phyloP scores from a whole-genome alignment of 1,139 yeast genomes.

The Geotrichum klebahnii region DNA sequence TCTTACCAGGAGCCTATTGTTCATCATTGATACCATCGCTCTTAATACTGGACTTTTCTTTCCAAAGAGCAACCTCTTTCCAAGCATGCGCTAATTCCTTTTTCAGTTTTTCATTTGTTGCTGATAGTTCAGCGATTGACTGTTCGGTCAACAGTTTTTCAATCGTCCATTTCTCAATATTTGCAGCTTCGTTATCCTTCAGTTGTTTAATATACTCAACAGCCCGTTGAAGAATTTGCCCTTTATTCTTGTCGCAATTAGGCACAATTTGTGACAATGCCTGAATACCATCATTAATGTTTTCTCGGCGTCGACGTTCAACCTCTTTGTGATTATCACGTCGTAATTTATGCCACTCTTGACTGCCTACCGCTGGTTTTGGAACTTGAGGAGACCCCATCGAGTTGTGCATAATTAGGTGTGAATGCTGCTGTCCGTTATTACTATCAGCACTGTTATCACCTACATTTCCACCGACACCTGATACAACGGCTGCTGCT shows the following conservation, averaged over 20 bases:
- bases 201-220: constrained; percentile 85
- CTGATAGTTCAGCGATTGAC: constrained; percentile 73
- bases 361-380: constrained; percentile 54
- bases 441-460: not conserved
- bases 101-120: constrained; percentile 74
- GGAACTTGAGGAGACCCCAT: constrained; percentile 3
- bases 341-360: constrained; percentile 83
- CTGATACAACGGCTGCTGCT: constrained; percentile 11
- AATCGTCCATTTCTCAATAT: constrained; percentile 89
- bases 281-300: constrained; percentile 83
- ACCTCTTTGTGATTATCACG: constrained; percentile 95
- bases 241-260: constrained; percentile 84
- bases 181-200: constrained; percentile 80
- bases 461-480: not conserved
- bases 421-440: not conserved
- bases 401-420: constrained; percentile 8
- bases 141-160: constrained; percentile 90
- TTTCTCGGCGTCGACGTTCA: constrained; percentile 91
- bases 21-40: not conserved
- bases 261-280: constrained; percentile 80
- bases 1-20: not conserved
- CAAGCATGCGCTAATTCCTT: constrained; percentile 85
- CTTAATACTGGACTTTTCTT: constrained; percentile 37
- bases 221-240: constrained; percentile 80
- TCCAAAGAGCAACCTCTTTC: constrained; percentile 83